phyloP scores from a whole-genome alignment of 164 flowering plant genomes.

The Houttuynia cordata region DNA sequence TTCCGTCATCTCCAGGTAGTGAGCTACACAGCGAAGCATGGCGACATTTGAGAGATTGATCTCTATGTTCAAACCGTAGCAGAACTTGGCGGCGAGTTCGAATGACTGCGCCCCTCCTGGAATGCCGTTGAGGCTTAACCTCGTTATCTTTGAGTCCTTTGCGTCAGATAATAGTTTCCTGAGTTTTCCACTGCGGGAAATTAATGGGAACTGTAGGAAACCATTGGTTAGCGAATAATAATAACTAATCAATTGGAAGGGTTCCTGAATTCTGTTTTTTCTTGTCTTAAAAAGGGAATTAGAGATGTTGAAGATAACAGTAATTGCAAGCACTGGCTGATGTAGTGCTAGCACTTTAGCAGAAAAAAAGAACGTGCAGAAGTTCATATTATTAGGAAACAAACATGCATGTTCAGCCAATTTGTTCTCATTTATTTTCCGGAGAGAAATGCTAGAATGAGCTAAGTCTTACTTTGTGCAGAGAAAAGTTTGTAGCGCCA shows the following conservation, averaged over 20 bases:
- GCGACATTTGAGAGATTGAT: slow-evolving; percentile 65
- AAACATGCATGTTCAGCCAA: not conserved
- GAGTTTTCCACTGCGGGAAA: slow-evolving; percentile 79
- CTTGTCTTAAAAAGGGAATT: too few relatives aligned
- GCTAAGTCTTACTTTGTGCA: slow-evolving; percentile 67
- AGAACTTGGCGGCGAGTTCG: slow-evolving; percentile 89
- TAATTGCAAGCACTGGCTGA: too few relatives aligned
- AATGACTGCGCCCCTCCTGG: slow-evolving; percentile 94
- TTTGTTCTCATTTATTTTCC: too few relatives aligned
- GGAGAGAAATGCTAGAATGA: too few relatives aligned
- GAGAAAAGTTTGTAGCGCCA: slow-evolving; percentile 63
- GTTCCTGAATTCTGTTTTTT: too few relatives aligned
- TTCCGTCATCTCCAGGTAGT: slow-evolving; percentile 85
- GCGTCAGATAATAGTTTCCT: slow-evolving; percentile 58
- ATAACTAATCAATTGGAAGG: not conserved
- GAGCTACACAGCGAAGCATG: slow-evolving; percentile 55
- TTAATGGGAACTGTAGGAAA: slow-evolving; percentile 73
- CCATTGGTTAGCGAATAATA: not conserved
- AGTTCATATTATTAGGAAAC: too few relatives aligned
- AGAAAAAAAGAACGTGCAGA: too few relatives aligned
- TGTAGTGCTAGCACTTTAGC: too few relatives aligned
- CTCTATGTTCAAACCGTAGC: slow-evolving; percentile 73
- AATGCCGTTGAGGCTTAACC: slow-evolving; percentile 36
- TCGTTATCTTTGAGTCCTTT: slow-evolving; percentile 51
- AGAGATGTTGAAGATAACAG: too few relatives aligned